phyloP scores from a whole-genome alignment of 169 alveolate genomes.

The Blepharisma undulans region DNA sequence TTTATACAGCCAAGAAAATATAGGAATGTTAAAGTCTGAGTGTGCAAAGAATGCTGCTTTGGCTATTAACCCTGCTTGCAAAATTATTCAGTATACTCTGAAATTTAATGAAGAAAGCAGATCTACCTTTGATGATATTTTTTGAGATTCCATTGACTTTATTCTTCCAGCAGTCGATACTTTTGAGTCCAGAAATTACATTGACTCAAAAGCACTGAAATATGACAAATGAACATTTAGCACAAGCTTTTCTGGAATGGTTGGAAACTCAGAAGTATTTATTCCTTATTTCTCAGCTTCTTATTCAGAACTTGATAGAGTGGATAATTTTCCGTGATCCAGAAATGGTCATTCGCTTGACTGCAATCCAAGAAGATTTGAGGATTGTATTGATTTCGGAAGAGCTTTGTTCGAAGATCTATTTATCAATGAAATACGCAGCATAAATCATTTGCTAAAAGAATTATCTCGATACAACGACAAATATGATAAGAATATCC shows the following conservation, averaged over 20 bases:
- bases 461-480: too few relatives aligned
- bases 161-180: slow-evolving; percentile 97
- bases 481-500: too few relatives aligned
- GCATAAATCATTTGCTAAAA: too few relatives aligned
- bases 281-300: slow-evolving; percentile 96
- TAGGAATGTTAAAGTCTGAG: slow-evolving; percentile 72
- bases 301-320: slow-evolving; percentile 97
- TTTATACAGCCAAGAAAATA: slow-evolving; percentile 92
- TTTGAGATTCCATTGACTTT: slow-evolving; percentile 94
- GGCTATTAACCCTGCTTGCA: slow-evolving; percentile 86
- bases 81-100: slow-evolving; percentile 73
- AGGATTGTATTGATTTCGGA: slow-evolving; percentile 99
- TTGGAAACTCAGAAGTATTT: slow-evolving; percentile 95
- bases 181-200: slow-evolving; percentile 95
- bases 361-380: slow-evolving; percentile 97
- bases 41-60: slow-evolving; percentile 87
- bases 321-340: slow-evolving; percentile 98
- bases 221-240: too few relatives aligned
- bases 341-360: slow-evolving; percentile 92
- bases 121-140: slow-evolving; percentile 92
- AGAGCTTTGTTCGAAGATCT: slow-evolving; percentile 95
- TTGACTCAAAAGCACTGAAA: slow-evolving; percentile 97
- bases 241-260: slow-evolving; percentile 98
- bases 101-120: slow-evolving; percentile 96
- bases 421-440: slow-evolving; percentile 94